A percentile compares a stretch with the other conserved stretches of the same genome.
Conservation (phyloP, 2,329 filamentous ascomycete species). For the Alternaria sp. region DNA sequence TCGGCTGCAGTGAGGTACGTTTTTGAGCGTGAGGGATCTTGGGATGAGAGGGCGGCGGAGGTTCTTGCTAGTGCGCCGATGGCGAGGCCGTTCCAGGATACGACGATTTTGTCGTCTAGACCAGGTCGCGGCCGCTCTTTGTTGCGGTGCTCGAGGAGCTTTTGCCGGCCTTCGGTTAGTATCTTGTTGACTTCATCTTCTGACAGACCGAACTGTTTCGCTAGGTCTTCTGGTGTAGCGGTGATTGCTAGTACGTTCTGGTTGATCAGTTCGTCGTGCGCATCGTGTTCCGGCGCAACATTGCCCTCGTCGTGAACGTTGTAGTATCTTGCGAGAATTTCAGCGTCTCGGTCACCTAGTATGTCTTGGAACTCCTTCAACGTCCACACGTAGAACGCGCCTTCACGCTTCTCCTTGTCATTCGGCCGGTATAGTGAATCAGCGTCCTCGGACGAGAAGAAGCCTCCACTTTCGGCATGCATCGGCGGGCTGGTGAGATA, state of each 20-base stretch:
- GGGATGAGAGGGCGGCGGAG: slow-evolving; percentile 69
- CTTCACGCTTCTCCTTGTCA: slow-evolving; percentile 84
- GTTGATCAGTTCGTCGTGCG: slow-evolving; percentile 92
- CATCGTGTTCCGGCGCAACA: slow-evolving; percentile 80
- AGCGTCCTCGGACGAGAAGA: slow-evolving; percentile 88
- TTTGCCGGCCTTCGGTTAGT: slow-evolving; percentile 71
- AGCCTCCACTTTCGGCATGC: slow-evolving; percentile 73
- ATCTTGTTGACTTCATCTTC: slow-evolving; percentile 73
- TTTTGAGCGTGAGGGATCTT: slow-evolving; percentile 65
- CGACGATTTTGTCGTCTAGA: slow-evolving; percentile 87
- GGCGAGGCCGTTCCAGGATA: slow-evolving; percentile 87
- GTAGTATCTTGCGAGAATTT: slow-evolving; percentile 83
- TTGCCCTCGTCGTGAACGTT: slow-evolving; percentile 86
- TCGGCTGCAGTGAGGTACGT: slow-evolving; percentile 72
- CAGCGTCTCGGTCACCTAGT: slow-evolving; percentile 72
- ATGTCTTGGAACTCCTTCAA: slow-evolving; percentile 83
- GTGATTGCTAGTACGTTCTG: slow-evolving; percentile 86
- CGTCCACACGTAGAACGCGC: slow-evolving; percentile 95
- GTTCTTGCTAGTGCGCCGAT: slow-evolving; percentile 83
- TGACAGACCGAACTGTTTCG: slow-evolving; percentile 76
- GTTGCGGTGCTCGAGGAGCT: slow-evolving; percentile 75
- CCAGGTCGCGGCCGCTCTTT: slow-evolving; percentile 77
- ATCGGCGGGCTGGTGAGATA: slow-evolving; percentile 81
- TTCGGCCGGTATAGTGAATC: slow-evolving; percentile 79
- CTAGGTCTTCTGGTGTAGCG: slow-evolving; percentile 72